Evolutionary conservation across 179 eudicot species (phyloP), one percentile per base, ranked within the genome.

Genomic region (Nepenthes alata): DNA sequence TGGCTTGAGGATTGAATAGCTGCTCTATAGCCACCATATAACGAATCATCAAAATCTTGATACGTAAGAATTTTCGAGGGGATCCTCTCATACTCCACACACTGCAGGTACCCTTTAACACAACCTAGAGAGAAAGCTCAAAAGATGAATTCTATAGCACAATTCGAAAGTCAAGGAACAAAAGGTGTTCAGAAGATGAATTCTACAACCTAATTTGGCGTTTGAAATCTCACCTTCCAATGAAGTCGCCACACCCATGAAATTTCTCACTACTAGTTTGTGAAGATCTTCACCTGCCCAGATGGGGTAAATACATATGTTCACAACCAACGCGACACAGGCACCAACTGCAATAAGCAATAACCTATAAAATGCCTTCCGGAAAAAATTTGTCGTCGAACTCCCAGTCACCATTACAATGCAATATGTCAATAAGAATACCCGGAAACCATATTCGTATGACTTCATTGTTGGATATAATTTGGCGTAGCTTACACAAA

Each of bases 281-380:
- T 90, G 97, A 73, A 90, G 81, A 73, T 90, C 97, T 58, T 88
- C 94, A 7, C 97, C 97, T 36, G 97, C 79, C 97, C 97, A 90
- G 47, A 88, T 88, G 25, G 97, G 97, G 59, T 72, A 80, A 68
- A 90, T 52, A 64, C 82, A 85, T 3, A 80, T 72, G 72, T 88
- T 90, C 55, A 90, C 71, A 36, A 70, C 57, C 52, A 87, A 79
- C 72, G 88, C 86, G 50, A 88, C 72, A 57, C 55, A 72, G 49
- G 97, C 96, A 13, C 97, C 96, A 63, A 88, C 77, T 36, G 70
- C 86, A 75, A 90, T 88, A 12, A 88, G 78, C 75, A 88, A 62
- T 61, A 90, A 67, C 12, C 95, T 77, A 63, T 72, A 81, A 50
- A 77, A 61, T 36, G 95, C 96, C 44, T 89, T 85, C 61, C 69